A percentile compares a stretch with the other conserved stretches of the same genome.
Evolutionary conservation across 352 stramenopile genomes (phyloP).

Genomic region (Salisapilia sapeloensis): DNA sequence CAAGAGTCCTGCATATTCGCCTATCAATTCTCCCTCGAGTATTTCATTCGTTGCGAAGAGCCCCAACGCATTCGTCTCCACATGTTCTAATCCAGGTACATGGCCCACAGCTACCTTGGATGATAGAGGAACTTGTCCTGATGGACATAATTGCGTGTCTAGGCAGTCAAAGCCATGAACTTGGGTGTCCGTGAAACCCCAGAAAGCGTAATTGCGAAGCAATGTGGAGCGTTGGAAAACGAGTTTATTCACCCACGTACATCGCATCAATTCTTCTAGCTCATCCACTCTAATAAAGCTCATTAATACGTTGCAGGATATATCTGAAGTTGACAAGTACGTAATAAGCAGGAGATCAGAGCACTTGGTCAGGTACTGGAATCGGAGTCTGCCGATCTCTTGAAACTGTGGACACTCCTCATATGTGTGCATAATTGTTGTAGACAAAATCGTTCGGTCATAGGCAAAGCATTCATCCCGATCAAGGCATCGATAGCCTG

Average conservation of each 20-base stretch:
- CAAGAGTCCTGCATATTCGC: constrained; percentile 52
- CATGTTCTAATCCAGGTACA: constrained; percentile 18
- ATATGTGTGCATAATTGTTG: constrained; percentile 15
- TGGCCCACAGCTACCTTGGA: constrained; percentile 33
- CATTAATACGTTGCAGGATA: background rate
- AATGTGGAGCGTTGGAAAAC: constrained; percentile 47
- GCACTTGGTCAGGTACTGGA: constrained; percentile 17
- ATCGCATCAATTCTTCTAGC: constrained; percentile 41
- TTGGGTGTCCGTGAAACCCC: constrained; percentile 37
- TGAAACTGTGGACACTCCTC: constrained; percentile 12
- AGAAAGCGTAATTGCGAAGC: constrained; percentile 65
- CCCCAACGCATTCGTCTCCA: constrained; percentile 30
- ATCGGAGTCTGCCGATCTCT: constrained; percentile 10
- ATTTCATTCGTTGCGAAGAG: constrained; percentile 46
- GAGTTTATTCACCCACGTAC: constrained; percentile 53
- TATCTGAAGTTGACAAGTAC: constrained; percentile 1
- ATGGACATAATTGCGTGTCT: background rate
- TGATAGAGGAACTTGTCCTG: constrained; percentile 17
- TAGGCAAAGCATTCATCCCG: constrained; percentile 43
- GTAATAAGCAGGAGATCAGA: constrained; percentile 19
- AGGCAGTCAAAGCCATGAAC: constrained; percentile 20
- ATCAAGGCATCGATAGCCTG: constrained; percentile 35
- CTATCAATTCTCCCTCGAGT: constrained; percentile 18
- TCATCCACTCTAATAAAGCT: constrained; percentile 10
- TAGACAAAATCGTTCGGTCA: constrained; percentile 18